These are phyloP conservation scores for Porcisia hertigi DNA, from an alignment of 208 protist species.

Conservation along the genomic window DNA sequence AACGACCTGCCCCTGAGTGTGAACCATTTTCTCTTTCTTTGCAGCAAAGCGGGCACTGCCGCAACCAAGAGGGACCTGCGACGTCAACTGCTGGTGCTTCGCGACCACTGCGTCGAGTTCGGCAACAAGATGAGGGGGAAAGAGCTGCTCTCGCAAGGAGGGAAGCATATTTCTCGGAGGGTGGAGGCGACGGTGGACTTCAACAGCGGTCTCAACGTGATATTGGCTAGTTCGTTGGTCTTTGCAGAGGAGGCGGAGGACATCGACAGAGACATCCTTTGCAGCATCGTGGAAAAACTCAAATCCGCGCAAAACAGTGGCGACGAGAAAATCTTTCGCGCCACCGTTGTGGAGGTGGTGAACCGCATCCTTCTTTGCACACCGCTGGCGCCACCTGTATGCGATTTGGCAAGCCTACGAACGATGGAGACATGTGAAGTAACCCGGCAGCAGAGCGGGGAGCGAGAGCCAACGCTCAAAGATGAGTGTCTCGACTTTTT, in stretches of 20 bases:
- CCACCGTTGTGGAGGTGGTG: conserved; percentile 36
- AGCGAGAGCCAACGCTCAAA: conserved; percentile 14
- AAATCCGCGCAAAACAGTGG: conserved; percentile 33
- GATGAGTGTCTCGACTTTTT: conserved; percentile 46
- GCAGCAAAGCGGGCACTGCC: conserved; percentile 12
- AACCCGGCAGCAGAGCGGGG: neutral
- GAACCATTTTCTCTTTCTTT: conserved; percentile 24
- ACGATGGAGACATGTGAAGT: neutral
- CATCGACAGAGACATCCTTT: conserved; percentile 26
- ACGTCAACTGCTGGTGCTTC: conserved; percentile 30
- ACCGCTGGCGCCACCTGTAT: conserved; percentile 30
- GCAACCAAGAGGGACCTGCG: conserved; percentile 22
- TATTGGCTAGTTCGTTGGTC: conserved; percentile 32
- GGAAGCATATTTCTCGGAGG: conserved; percentile 16
- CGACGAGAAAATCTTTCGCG: conserved; percentile 35
- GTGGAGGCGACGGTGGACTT: conserved; percentile 27
- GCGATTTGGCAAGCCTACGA: neutral
- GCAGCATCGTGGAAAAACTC: conserved; percentile 32
- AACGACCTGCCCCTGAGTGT: conserved; percentile 28
- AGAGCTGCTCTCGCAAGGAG: conserved; percentile 31
- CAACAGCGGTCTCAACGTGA: conserved; percentile 33
- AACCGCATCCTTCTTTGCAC: conserved; percentile 52
- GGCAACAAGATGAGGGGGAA: conserved; percentile 24
- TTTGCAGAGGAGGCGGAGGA: conserved; percentile 30
- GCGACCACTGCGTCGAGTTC: conserved; percentile 29